Evolutionary conservation across 805 yeast genomes (phyloP).

Genomic region (Candida methanosorbosa): DNA sequence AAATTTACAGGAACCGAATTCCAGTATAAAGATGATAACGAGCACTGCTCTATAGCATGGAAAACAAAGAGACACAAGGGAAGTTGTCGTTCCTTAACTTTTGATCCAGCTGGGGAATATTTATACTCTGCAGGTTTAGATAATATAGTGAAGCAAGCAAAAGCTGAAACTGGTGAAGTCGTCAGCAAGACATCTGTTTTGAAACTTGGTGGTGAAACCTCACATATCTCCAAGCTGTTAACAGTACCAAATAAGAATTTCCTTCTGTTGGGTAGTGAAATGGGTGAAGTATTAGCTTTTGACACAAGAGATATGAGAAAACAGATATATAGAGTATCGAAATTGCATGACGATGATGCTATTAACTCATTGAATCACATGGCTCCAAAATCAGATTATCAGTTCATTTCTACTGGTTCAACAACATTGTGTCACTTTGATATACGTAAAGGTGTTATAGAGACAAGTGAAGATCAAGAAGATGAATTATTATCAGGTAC

Average conservation of each 20-base stretch:
- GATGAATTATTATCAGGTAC: constrained; percentile 81
- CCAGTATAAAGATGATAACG: constrained; percentile 19
- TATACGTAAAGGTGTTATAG: constrained; percentile 57
- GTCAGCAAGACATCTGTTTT: constrained; percentile 34
- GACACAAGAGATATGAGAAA: constrained; percentile 43
- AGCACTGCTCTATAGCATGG: constrained; percentile 44
- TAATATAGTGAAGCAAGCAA: constrained; percentile 66
- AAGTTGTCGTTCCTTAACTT: constrained; percentile 66
- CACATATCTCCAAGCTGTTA: constrained; percentile 31
- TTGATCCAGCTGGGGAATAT: constrained; percentile 53
- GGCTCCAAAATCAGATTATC: constrained; percentile 66
- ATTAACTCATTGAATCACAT: constrained; percentile 67
- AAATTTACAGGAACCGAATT: constrained; percentile 2
- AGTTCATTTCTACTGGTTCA: constrained; percentile 72
- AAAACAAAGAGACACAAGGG: constrained; percentile 86
- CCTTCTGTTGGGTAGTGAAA: constrained; percentile 57
- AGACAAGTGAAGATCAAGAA: constrained; percentile 80
- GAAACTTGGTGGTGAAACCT: constrained; percentile 1
- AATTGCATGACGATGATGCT: constrained; percentile 71
- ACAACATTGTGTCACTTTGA: constrained; percentile 77
- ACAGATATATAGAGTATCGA: constrained; percentile 37
- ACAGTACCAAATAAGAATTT: constrained; percentile 39
- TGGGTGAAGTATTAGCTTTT: constrained; percentile 55
- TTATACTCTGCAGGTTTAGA: constrained; percentile 76
- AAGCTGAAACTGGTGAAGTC: constrained; percentile 68